Conservation (phyloP, 2,329 filamentous ascomycete genomes). For the Colletotrichum camelliae region DNA sequence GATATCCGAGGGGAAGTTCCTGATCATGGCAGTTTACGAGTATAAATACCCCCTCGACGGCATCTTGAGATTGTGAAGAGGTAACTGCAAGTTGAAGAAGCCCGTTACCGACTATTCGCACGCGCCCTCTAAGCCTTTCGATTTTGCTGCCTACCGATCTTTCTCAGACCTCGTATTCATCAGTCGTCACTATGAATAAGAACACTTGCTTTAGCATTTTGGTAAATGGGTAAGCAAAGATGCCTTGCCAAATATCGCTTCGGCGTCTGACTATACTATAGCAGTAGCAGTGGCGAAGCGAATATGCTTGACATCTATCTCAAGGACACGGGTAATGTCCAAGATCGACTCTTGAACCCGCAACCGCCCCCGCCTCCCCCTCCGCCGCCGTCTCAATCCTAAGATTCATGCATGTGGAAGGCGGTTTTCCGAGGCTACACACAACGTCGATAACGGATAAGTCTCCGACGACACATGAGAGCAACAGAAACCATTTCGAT, state of each 20-base stretch:
- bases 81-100: background rate
- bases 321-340: background rate
- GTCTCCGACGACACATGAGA: background rate
- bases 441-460: rapidly evolving
- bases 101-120: no score
- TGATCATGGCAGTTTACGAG: background rate
- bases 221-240: background rate
- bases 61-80: background rate
- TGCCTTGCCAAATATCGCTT: no score
- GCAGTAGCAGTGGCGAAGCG: no score
- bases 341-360: background rate
- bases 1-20: background rate
- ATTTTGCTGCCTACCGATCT: no score
- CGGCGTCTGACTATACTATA: no score
- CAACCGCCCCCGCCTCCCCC: background rate
- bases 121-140: no score
- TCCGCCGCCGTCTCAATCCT: background rate
- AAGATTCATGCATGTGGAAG: background rate
- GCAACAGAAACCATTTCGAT: background rate
- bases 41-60: background rate
- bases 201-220: background rate
- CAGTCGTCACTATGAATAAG: rapidly evolving
- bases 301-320: no score
- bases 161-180: background rate
- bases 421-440: rapidly evolving